phyloP scores from a whole-genome alignment of 129 eudicot genomes.

The Centrapalus pauciflorus region DNA sequence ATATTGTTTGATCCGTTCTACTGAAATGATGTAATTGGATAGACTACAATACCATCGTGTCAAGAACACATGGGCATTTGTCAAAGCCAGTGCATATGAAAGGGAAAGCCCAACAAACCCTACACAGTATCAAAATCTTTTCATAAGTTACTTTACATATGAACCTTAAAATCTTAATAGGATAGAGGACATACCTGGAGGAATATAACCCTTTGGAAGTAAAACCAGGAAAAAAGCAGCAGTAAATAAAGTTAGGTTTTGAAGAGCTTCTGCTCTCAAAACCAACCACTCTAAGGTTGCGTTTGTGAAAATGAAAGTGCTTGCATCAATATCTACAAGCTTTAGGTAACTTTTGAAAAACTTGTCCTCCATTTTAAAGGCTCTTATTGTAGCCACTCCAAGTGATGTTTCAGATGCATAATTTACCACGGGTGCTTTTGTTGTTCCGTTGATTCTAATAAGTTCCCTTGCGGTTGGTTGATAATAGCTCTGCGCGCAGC shows the following conservation, averaged over 20 bases:
- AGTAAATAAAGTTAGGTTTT: slow-evolving; percentile 49
- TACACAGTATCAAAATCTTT: slow-evolving; percentile 6
- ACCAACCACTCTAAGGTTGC: slow-evolving; percentile 64
- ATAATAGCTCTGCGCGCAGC: slow-evolving; percentile 44
- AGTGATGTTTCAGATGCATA: slow-evolving; percentile 64
- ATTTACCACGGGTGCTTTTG: slow-evolving; percentile 74
- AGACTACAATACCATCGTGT: slow-evolving; percentile 60
- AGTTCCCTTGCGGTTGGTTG: slow-evolving; percentile 66
- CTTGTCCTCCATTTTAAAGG: slow-evolving; percentile 43
- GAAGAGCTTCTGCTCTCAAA: slow-evolving; percentile 62
- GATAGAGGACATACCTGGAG: slow-evolving; percentile 44
- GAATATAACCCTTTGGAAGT: slow-evolving; percentile 39
- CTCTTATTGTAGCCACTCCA: slow-evolving; percentile 66
- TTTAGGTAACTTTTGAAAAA: slow-evolving; percentile 45
- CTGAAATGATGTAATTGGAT: slow-evolving; percentile 50
- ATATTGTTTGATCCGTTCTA: slow-evolving; percentile 70
- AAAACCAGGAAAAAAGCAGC: slow-evolving; percentile 52
- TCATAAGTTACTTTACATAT: neutral
- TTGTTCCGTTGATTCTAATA: slow-evolving; percentile 62
- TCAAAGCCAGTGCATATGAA: slow-evolving; percentile 58
- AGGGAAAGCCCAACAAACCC: slow-evolving; percentile 74
- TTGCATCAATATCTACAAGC: slow-evolving; percentile 64
- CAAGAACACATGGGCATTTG: slow-evolving; percentile 51
- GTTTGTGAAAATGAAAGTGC: slow-evolving; percentile 46
- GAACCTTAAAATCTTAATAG: neutral